Percentiles rank a stretch among this genome's conserved stretches.
phyloP scores from a whole-genome alignment of 805 yeast species.

The Babjeviella inositovora region DNA sequence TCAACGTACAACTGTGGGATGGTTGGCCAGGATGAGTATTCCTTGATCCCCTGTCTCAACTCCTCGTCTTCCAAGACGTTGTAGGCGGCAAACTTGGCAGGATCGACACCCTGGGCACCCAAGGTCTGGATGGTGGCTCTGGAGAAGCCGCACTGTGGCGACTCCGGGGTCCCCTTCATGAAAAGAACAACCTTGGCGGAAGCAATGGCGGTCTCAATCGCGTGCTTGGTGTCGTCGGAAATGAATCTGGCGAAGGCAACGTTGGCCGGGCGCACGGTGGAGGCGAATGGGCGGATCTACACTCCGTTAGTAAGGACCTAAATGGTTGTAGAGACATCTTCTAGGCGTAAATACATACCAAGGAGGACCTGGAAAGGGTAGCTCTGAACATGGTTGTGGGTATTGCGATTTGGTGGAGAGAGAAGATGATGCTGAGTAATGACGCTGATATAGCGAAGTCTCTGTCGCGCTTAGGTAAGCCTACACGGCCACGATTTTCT shows the following conservation, averaged over 20 bases:
- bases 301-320: too few species aligned
- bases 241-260: constrained; percentile 33
- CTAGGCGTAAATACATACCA: too few species aligned
- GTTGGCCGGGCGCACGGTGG: too few species aligned
- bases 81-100: constrained; percentile 89
- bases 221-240: constrained; percentile 65
- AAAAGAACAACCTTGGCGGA: constrained; percentile 92
- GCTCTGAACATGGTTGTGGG: too few species aligned
- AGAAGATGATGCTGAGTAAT: too few species aligned
- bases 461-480: too few species aligned
- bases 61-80: constrained; percentile 93
- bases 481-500: too few species aligned
- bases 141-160: constrained; percentile 95
- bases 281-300: too few species aligned
- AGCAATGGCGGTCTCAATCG: constrained; percentile 72
- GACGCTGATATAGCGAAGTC: too few species aligned
- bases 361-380: too few species aligned
- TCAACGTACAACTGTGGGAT: constrained; percentile 90
- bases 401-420: too few species aligned
- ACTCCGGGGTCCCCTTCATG: constrained; percentile 98
- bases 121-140: constrained; percentile 85
- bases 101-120: constrained; percentile 96
- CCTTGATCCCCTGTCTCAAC: constrained; percentile 89
- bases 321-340: too few species aligned
- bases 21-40: constrained; percentile 95